Evolutionary conservation across 2,329 filamentous ascomycete species (phyloP), one percentile per base, ranked within the genome.

Genomic region (Myriosclerotinia duriaeana): DNA sequence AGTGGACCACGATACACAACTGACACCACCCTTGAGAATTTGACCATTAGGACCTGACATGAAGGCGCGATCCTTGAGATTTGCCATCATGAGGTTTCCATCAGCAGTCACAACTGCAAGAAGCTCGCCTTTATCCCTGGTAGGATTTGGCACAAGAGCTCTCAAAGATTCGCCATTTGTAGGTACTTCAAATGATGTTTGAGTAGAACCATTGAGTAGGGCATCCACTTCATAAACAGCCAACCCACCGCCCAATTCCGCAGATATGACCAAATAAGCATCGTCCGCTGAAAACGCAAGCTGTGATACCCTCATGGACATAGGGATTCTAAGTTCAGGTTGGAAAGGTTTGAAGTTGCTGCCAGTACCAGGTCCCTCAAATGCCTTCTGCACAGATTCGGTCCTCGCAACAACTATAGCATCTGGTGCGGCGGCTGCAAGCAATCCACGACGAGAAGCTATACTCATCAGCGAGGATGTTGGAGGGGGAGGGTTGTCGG

Each of bases 251-350:
- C 91, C 90, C 65, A 85, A 82, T 78, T 97, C 91, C 3, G 92
- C 91, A 14, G 92, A 92, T 36, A 97, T 81, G 46, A 97, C 85
- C 68, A 99, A 81, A 72, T 90, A 92, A 72, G 87, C 87, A 76
- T 97, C 96, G 74, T 96, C 91, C n/a, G 91, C 86, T 0, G 92
- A 94, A 77, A 99, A 99, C 20, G 89, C 88, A 26, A 99, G 83
- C 77, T 99, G 95, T 14, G 92, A 96, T 64, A 97, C 85, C 72
- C 90, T 88, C 74, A 87, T 84, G 12, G 90, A 86, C 73, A 96
- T 84, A 1, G 87, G 81, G 8, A 98, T 84, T 67, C 83, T 89
- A 62, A 91, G 81, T 76, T 94, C 87, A 3, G 93, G 90, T 68
- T 87, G 81, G 73, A 96, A 96, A 15, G 83, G 76, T 69, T 89